Evolutionary conservation across 345 rosid genomes (phyloP), one percentile per base, ranked within the genome.

Genomic region (Lumnitzera racemosa): DNA sequence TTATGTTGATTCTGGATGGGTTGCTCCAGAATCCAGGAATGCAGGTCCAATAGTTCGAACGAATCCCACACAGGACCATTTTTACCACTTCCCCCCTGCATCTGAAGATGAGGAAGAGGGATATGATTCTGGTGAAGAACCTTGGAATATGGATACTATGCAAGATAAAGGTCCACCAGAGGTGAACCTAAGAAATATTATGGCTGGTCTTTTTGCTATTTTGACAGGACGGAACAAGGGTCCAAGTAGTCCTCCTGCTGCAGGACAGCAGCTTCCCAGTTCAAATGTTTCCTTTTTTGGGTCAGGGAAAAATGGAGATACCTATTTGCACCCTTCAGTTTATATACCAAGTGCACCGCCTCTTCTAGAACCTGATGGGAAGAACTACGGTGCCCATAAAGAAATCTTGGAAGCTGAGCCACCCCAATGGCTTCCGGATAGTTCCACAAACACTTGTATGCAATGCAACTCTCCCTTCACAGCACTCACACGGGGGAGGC

Each of bases 281-380:
- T 82, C 99, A 3, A 83, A 94, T 78, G 84, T 79, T 64, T 83
- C 92, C 0, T 94, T 94, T 70, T 76, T 94, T 47, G 96, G 84
- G 56, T 85, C 88, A 5, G 72, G 62, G 55, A 82, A 83, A 72
- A 80, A 87, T 53, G 96, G 98, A 15, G 94, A 89, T 57, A 81
- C 94, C 0, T 81, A 67, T 51, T 55, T 92, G 71, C 88, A 92
- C 72, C 78, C 97, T 13, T 90, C 99, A 0, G 99, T 94, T 69
- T 94, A 88, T 68, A 86, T 81, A 58, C 99, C 97, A 0, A 94
- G 96, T 72, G 99, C 99, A 0, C 99, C 97, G 0, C 99, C 99
- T 9, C 96, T 94, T 55, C 66, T 84, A 20, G 95, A 83, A 59
- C 78, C 90, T 0, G 76, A 56, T 59, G 82, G 86, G 63, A 75